These are phyloP conservation scores for Monilinia aucupariae DNA, from an alignment of 2,329 filamentous ascomycete genomes.

Conservation along the genomic window DNA sequence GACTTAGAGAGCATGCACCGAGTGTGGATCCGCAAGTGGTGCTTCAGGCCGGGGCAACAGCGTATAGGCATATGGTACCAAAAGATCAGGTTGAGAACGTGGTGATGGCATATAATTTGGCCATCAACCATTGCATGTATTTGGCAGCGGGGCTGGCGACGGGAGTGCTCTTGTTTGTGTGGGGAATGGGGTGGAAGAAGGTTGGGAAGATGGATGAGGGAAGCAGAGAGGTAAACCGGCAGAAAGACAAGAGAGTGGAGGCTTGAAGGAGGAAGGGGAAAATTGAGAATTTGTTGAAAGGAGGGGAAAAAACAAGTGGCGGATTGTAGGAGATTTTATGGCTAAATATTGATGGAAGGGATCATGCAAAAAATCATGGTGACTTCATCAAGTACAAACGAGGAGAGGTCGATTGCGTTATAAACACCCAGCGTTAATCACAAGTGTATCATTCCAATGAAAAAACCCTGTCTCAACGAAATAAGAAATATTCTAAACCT, in stretches of 20 bases:
- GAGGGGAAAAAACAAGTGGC: too few species aligned
- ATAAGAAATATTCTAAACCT: not conserved
- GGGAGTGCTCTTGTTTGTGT: not conserved
- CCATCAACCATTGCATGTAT: conserved; percentile 1
- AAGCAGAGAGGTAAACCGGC: not conserved
- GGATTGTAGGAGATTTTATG: too few species aligned
- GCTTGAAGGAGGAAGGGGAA: not conserved
- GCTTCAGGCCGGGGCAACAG: conserved; percentile 39
- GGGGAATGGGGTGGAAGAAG: not conserved
- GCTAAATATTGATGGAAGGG: too few species aligned
- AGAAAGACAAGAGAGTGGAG: not conserved
- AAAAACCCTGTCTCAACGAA: not conserved
- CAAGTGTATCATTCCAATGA: not conserved
- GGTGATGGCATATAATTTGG: conserved; percentile 40
- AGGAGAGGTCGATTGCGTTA: not conserved
- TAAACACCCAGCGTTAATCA: not conserved
- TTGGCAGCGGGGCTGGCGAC: not conserved
- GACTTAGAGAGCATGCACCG: conserved; percentile 36
- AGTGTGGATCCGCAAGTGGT: conserved; percentile 34
- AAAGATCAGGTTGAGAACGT: conserved; percentile 36
- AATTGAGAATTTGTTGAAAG: too few species aligned
- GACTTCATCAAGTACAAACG: not conserved
- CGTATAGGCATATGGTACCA: conserved; percentile 36
- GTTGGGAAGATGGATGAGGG: not conserved
- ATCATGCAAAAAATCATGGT: not conserved